Evolutionary conservation across 345 rosid species (phyloP), one percentile per base, ranked within the genome.

Genomic region (Carallia pectinifolia): DNA sequence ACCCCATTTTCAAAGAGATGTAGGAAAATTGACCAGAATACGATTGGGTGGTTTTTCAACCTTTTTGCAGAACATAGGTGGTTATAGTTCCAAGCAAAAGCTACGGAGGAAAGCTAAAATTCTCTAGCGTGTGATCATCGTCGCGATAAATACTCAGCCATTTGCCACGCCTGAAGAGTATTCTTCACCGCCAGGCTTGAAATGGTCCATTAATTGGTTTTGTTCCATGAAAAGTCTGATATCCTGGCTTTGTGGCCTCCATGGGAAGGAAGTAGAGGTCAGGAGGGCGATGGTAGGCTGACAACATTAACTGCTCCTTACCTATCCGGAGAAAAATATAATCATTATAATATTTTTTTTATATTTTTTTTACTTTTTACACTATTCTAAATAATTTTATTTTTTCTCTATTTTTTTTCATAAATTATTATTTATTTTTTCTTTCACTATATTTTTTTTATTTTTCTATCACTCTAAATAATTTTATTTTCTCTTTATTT

Each of bases 171-270:
- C 71, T 91, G 91, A 70, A 86, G 84, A 60, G 84, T 77, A 70
- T 88, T 89, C 79, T 91, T 96, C 33, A 85, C 93, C 6, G 95
- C 95, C 48, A 86, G 94, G 47, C 94, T 93, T 58, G 97, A 73
- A 62, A 94, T 86, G 70, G 87, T 85, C 95, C 95, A 84, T 1
- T 88, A 85, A 76, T 85, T 87, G 66, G 80, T 84, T 38, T 81
- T 82, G 86, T 91, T 89, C 94, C 94, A 87, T 34, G 97, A 84
- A 73, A 93, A 89, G 67, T 93, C 98, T 12, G 92, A 85, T 67
- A 93, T 87, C 80, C 86, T 88, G 3, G 90, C 89, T 74, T 83
- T 86, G 80, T 89, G 97, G 54, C 98, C 97, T 54, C 92, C 97
- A 58, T 87, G 98, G 36, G 23, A 23, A 89, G 85, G 75, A 93